phyloP scores from a whole-genome alignment of 768 basidiomycete genomes.

The Lentinula edodes region DNA sequence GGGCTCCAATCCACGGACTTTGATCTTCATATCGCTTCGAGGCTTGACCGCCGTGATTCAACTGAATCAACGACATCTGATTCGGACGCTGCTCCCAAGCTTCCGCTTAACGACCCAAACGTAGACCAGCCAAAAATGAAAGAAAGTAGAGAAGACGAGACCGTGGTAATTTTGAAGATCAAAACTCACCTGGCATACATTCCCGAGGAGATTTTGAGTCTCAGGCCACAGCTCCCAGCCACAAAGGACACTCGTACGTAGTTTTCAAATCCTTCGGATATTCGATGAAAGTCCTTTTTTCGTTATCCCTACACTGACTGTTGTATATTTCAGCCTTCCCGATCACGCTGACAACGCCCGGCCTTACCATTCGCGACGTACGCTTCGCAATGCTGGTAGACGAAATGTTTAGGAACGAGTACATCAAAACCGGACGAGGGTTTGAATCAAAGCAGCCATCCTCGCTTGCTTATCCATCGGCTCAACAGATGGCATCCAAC shows the following conservation, averaged over 20 bases:
- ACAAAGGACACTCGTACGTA: not conserved
- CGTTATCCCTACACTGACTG: not conserved
- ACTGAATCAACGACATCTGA: not conserved
- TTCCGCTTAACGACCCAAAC: not conserved
- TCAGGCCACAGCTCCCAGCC: not conserved
- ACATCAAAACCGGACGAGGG: not conserved
- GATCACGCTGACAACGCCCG: not conserved
- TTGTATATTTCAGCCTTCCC: not conserved
- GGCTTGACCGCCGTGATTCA: not conserved
- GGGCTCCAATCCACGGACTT: not conserved
- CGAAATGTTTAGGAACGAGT: not conserved
- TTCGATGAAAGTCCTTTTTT: too few species aligned
- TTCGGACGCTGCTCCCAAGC: not conserved
- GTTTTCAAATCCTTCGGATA: not conserved
- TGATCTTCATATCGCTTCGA: not conserved
- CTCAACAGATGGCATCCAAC: not conserved
- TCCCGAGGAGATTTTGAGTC: not conserved
- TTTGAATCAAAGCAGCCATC: not conserved
- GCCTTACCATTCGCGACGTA: not conserved
- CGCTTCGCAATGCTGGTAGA: conserved; percentile 2
- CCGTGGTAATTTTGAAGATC: not conserved
- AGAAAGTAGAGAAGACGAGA: not conserved
- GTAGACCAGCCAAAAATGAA: not conserved
- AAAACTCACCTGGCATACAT: not conserved
- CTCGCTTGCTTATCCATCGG: not conserved